Base-by-base conservation (phyloP, 2,329 filamentous ascomycete species). In the Fusarium succisae region DNA sequence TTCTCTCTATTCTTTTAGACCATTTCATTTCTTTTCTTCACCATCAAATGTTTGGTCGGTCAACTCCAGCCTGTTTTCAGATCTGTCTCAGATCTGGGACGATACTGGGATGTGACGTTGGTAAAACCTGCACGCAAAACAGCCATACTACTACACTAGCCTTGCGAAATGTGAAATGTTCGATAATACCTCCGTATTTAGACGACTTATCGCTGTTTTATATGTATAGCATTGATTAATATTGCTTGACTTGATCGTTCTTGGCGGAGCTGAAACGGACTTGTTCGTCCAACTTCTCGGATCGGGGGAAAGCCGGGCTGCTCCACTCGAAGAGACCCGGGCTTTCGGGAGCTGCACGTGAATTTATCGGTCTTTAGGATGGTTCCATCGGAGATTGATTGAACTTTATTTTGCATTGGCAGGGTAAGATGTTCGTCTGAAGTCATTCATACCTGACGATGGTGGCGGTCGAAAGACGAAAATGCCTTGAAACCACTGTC, bases 61-160 rank as follows among this genome's bases (percentile, higher is more conserved):
- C n/a, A 37, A 17, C 50, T 53, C 32, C 32, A 53, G 30, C 14
- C 39, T 70, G 59, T 62, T 61, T 53, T 45, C 35, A 66, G 55
- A 53, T 58, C 55, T 32, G 70, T 73, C 65, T 72, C 72, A 62
- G 39, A 50, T 65, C 48, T 28, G 26, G 56, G 35, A 56, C 48
- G 45, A 55, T 74, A 47, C 50, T 54, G 35, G 47, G 50, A 53
- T 72, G 72, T 53, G 50, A 74, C 72, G 44, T 44, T 75, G 63
- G 58, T 72, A 63, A 74, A 72, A 74, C 72, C 26, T 26, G 26
- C 41, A 37, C 47, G 22, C 56, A 62, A 56, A 41, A 55, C 20
- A 51, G 24, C 12, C 13, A 59, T 28, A 47, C 39, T 18, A 20
- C 35, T 24, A 15, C 53, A 45, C 30, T 38, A n/a, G 37, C 26